Evolutionary conservation across 305 asterid species (phyloP).

Genomic region (Galium porrigens): DNA sequence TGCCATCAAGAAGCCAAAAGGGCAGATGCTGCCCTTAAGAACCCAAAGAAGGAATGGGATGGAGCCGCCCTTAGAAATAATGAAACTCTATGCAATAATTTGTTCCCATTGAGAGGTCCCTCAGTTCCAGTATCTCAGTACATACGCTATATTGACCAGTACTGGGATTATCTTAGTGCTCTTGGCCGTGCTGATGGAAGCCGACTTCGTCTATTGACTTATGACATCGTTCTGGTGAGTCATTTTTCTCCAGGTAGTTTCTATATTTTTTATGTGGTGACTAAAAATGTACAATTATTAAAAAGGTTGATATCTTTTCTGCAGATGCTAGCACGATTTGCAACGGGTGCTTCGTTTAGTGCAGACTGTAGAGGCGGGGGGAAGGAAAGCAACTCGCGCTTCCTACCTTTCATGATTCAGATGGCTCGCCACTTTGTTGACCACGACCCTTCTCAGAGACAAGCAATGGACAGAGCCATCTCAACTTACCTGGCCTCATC

Average conservation of each 20-base stretch:
- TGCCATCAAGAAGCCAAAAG: conserved; percentile 99
- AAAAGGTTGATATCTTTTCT: conserved; percentile 1
- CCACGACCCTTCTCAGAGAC: conserved; percentile 64
- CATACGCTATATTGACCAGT: conserved; percentile 76
- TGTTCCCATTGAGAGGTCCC: conserved; percentile 78
- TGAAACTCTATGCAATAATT: conserved; percentile 88
- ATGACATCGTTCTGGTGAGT: conserved; percentile 89
- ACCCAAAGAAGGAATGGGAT: conserved; percentile 98
- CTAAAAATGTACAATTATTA: too few species aligned
- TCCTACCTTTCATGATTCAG: conserved; percentile 83
- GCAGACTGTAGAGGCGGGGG: conserved; percentile 93
- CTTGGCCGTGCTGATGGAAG: conserved; percentile 97
- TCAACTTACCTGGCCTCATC: conserved; percentile 52
- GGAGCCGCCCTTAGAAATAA: conserved; percentile 98
- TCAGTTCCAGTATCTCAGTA: conserved; percentile 76
- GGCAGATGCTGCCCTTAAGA: conserved; percentile 77
- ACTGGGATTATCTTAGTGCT: conserved; percentile 91
- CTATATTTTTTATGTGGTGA: neutral
- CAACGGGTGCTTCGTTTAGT: conserved; percentile 84
- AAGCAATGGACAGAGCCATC: conserved; percentile 49
- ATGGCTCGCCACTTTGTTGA: conserved; percentile 87
- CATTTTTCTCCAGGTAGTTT: neutral
- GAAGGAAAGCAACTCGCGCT: conserved; percentile 80
- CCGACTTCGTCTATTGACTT: conserved; percentile 76
- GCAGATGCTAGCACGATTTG: conserved; percentile 99